Percentiles rank a stretch among this genome's conserved stretches.
These are phyloP conservation scores for Lathyrus oleraceus DNA, from an alignment of 306 rosid species.

Conservation along the genomic window DNA sequence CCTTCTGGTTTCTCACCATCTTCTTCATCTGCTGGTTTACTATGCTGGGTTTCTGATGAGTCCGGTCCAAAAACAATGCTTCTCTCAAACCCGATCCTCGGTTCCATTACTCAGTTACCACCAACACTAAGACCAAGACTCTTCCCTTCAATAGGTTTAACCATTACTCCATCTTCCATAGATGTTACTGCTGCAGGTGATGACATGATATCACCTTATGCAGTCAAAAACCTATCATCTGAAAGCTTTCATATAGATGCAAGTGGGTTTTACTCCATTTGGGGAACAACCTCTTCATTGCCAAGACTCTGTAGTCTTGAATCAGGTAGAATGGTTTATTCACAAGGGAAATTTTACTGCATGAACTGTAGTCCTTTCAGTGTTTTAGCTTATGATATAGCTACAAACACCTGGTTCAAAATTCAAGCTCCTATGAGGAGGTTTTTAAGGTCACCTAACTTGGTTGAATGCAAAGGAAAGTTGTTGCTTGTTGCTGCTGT, in stretches of 20 bases:
- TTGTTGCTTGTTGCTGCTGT: slow-evolving; percentile 74
- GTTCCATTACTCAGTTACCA: slow-evolving; percentile 70
- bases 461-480: slow-evolving; percentile 70
- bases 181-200: slow-evolving; percentile 84
- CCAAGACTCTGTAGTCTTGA: slow-evolving; percentile 87
- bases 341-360: slow-evolving; percentile 71
- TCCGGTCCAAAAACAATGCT: slow-evolving; percentile 79
- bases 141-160: slow-evolving; percentile 80
- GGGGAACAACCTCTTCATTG: slow-evolving; percentile 72
- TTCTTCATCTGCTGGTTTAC: slow-evolving; percentile 71
- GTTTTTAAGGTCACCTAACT: slow-evolving; percentile 66
- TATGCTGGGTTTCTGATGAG: slow-evolving; percentile 73
- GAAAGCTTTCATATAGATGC: slow-evolving; percentile 85
- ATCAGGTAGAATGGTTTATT: slow-evolving; percentile 71
- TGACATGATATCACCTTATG: slow-evolving; percentile 91
- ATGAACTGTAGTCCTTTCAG: slow-evolving; percentile 92
- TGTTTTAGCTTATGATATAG: slow-evolving; percentile 59
- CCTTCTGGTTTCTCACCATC: slow-evolving; percentile 83
- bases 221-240: slow-evolving; percentile 80
- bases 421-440: slow-evolving; percentile 95
- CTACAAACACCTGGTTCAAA: slow-evolving; percentile 68
- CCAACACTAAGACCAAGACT: slow-evolving; percentile 76
- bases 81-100: slow-evolving; percentile 78
- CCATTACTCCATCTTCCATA: slow-evolving; percentile 60
- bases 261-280: slow-evolving; percentile 77